Percentiles rank a stretch among this genome's conserved stretches.
Evolutionary conservation across 179 eudicot genomes (phyloP).

Genomic region (Beta corolliflora): DNA sequence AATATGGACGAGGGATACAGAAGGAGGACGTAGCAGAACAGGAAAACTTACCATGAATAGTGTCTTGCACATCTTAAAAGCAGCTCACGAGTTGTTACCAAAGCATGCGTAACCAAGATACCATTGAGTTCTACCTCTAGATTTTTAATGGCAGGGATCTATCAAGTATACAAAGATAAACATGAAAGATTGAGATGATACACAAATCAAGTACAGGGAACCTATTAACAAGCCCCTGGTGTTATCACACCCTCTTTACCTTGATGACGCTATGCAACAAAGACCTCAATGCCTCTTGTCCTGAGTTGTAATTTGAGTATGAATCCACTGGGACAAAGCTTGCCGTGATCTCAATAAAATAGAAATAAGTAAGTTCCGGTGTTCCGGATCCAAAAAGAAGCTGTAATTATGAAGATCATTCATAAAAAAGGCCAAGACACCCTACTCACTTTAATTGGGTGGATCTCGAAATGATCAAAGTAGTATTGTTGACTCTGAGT

Average conservation of each 20-base stretch:
- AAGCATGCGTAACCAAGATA: conserved; percentile 90
- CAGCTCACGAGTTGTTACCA: conserved; percentile 78
- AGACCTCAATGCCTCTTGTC: conserved; percentile 86
- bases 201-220: neutral
- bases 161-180: conserved; percentile 15
- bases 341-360: conserved; percentile 66
- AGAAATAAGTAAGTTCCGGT: conserved; percentile 26
- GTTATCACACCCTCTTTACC: conserved; percentile 35
- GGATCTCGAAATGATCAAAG: conserved; percentile 98
- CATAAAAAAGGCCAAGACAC: conserved; percentile 12
- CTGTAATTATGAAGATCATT: neutral
- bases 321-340: conserved; percentile 96
- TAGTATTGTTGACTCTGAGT: conserved; percentile 78
- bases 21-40: conserved; percentile 11
- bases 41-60: conserved; percentile 77
- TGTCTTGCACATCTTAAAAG: conserved; percentile 88
- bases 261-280: conserved; percentile 89
- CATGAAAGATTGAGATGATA: neutral
- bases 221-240: neutral
- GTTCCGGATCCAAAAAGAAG: neutral
- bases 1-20: conserved; percentile 13
- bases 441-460: conserved; percentile 80
- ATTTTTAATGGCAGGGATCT: conserved; percentile 81
- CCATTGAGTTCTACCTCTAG: conserved; percentile 94
- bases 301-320: conserved; percentile 77